These are phyloP conservation scores for Rhizopogon vesiculosus DNA, from an alignment of 768 basidiomycete species.

Conservation along the genomic window DNA sequence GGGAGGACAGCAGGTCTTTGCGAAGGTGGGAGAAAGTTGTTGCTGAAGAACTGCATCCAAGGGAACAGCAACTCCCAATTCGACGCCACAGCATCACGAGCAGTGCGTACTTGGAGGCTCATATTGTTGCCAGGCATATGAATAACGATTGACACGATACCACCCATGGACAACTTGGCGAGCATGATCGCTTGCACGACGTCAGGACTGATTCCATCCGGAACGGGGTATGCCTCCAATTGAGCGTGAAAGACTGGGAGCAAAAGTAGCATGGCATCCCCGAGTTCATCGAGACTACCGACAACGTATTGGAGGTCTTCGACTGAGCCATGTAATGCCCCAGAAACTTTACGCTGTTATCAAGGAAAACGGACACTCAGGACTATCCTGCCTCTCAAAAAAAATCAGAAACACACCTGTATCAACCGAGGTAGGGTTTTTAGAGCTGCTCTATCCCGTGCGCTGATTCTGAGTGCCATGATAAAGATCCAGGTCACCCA, in stretches of 20 bases:
- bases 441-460: not conserved
- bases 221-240: not conserved
- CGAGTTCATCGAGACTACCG: not conserved
- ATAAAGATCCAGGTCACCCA: not conserved
- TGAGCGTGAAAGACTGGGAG: conserved; percentile 1
- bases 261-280: not conserved
- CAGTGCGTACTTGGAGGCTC: not conserved
- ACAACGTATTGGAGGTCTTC: not conserved
- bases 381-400: not conserved
- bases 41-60: conserved; percentile 3
- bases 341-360: not conserved
- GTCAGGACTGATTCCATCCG: not conserved
- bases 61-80: conserved; percentile 3
- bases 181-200: conserved; percentile 1
- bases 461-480: not conserved
- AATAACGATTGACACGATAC: not conserved
- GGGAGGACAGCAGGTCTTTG: not conserved
- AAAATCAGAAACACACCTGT: not conserved
- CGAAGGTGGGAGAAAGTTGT: not conserved
- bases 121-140: not conserved
- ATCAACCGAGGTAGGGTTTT: not conserved
- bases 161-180: conserved; percentile 1
- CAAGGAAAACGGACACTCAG: not conserved
- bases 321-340: not conserved
- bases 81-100: not conserved